Conservation (phyloP, 140 eudicot genomes). For the Bidens hawaiensis region DNA sequence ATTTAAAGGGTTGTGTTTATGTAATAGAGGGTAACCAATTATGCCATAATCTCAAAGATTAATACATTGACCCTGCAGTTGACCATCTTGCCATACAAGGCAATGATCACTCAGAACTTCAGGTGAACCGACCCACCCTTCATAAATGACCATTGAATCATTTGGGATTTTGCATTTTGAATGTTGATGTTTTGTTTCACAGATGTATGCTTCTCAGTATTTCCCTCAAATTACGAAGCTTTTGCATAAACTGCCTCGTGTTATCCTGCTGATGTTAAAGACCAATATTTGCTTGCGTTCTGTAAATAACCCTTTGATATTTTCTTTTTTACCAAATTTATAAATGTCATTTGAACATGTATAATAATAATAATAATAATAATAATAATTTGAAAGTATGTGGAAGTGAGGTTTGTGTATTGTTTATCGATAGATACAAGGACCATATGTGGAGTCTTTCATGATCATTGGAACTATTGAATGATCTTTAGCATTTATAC, state of each 20-base stretch:
- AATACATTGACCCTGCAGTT: conserved; percentile 73
- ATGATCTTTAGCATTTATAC: neutral
- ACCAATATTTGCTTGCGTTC: conserved; percentile 90
- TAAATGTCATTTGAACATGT: neutral
- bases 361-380: no score
- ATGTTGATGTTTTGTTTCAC: conserved; percentile 8
- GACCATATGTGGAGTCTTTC: conserved; percentile 74
- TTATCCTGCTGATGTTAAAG: conserved; percentile 81
- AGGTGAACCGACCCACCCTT: conserved; percentile 55
- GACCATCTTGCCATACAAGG: conserved; percentile 87
- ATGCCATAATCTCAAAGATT: no score
- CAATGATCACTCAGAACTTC: conserved; percentile 71
- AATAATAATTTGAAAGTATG: neutral
- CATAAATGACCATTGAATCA: neutral
- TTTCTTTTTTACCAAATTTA: neutral
- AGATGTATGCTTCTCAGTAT: conserved; percentile 91
- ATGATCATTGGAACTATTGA: conserved; percentile 55
- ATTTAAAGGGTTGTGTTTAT: no score
- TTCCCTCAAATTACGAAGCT: conserved; percentile 83
- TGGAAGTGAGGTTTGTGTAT: neutral
- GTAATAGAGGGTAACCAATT: no score
- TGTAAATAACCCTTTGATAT: conserved; percentile 71
- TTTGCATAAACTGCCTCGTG: conserved; percentile 80
- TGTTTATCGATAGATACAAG: conserved; percentile 47
- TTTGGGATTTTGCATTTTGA: neutral